A percentile compares a stretch with the other conserved stretches of the same genome.
These are phyloP conservation scores for Trichoderma orchidacearum DNA, from an alignment of 495 filamentous ascomycete species.

Conservation along the genomic window DNA sequence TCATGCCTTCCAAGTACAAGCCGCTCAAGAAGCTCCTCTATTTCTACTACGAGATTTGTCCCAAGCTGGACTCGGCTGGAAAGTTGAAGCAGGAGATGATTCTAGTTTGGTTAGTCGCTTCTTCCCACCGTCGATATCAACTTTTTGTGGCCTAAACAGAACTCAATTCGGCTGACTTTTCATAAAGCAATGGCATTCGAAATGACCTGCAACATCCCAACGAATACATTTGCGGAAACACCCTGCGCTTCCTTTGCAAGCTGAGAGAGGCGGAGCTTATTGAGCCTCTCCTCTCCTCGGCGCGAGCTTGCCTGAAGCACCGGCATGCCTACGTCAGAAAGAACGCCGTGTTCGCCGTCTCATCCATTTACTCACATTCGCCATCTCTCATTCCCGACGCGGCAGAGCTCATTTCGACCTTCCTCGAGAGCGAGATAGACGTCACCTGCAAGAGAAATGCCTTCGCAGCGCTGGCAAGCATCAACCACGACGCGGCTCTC, in stretches of 20 bases:
- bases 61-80: constrained; percentile 78
- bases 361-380: constrained; percentile 85
- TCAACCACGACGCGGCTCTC: constrained; percentile 85
- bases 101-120: constrained; percentile 72
- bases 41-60: constrained; percentile 98
- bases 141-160: not conserved
- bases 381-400: constrained; percentile 91
- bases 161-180: constrained; percentile 6
- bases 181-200: constrained; percentile 79
- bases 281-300: constrained; percentile 86
- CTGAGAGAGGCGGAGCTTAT: constrained; percentile 91
- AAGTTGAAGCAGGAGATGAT: constrained; percentile 99
- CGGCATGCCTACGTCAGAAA: constrained; percentile 96
- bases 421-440: constrained; percentile 86
- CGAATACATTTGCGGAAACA: constrained; percentile 96
- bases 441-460: constrained; percentile 97
- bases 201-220: constrained; percentile 96
- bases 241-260: constrained; percentile 92
- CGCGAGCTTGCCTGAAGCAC: constrained; percentile 83
- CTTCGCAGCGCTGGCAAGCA: constrained; percentile 78
- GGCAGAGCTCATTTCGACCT: constrained; percentile 78
- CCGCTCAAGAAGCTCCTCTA: constrained; percentile 96
- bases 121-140: not conserved
- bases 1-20: constrained; percentile 97
- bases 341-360: constrained; percentile 89